Percentiles rank a stretch among this genome's conserved stretches.
These are phyloP conservation scores for Cryphonectria nitschkei DNA, from an alignment of 2,329 filamentous ascomycete genomes.

Conservation along the genomic window DNA sequence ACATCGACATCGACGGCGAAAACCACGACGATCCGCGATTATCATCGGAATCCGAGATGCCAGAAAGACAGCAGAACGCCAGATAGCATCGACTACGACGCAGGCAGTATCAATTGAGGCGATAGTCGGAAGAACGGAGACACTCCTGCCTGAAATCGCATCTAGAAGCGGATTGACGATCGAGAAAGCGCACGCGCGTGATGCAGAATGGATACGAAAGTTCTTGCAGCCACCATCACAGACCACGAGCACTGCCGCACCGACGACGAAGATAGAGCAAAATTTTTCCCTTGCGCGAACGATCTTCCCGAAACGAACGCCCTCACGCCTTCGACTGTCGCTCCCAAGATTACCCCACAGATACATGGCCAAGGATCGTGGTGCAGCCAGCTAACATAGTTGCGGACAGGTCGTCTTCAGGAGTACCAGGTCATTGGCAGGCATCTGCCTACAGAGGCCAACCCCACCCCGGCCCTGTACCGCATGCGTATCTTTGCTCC, in stretches of 20 bases:
- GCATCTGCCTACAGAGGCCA: slow-evolving; percentile 96
- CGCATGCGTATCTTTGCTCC: slow-evolving; percentile 99
- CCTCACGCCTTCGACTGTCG: slow-evolving; percentile 36
- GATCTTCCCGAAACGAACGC: not conserved
- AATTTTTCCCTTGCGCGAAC: not conserved
- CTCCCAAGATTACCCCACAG: not conserved
- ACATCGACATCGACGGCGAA: slow-evolving; percentile 21
- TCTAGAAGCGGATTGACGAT: not conserved
- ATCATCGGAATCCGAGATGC: not conserved
- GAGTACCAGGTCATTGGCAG: slow-evolving; percentile 99
- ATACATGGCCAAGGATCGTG: not conserved
- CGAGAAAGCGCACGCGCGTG: not conserved
- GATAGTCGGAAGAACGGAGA: not conserved
- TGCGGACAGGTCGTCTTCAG: slow-evolving; percentile 85
- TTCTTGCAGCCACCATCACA: not conserved
- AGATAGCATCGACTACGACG: not conserved
- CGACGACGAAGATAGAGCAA: not conserved
- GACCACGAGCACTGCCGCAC: not conserved
- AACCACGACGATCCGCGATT: slow-evolving; percentile 4
- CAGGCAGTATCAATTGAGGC: not conserved
- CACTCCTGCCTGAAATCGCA: not conserved
- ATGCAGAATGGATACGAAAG: not conserved
- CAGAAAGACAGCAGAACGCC: not conserved
- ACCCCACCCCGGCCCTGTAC: slow-evolving; percentile 98
- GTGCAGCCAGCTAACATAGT: slow-evolving; percentile 21